These are phyloP conservation scores for Monosporascus sp. DNA, from an alignment of 2,329 filamentous ascomycete species.

Conservation along the genomic window DNA sequence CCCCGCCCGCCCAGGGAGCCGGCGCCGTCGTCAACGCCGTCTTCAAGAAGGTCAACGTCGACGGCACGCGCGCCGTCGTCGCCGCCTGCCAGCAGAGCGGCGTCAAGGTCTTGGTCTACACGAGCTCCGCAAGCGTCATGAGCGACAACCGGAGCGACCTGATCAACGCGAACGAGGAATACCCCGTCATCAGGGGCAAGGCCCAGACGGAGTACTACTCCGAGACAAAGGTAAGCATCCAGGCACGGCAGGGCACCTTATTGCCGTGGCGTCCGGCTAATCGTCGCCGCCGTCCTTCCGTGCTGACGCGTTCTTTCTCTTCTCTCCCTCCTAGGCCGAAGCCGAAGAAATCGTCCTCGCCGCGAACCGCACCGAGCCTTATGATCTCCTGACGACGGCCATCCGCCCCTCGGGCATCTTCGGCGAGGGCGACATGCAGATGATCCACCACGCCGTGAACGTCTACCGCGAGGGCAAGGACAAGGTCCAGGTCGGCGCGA, in stretches of 20 bases:
- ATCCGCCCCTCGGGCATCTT: constrained; percentile 87
- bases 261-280: not conserved
- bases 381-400: constrained; percentile 66
- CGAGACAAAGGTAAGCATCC: constrained; percentile 68
- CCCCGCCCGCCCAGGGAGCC: constrained; percentile 54
- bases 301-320: not conserved
- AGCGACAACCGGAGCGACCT: constrained; percentile 76
- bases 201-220: constrained; percentile 79
- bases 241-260: not conserved
- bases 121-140: constrained; percentile 81
- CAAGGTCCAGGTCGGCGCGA: constrained; percentile 72
- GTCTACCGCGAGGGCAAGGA: constrained; percentile 65
- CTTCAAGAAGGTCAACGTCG: constrained; percentile 79
- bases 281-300: not conserved
- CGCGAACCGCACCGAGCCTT: constrained; percentile 58
- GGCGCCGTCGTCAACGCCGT: constrained; percentile 51
- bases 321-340: constrained; percentile 45
- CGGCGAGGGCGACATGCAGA: constrained; percentile 78
- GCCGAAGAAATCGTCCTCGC: constrained; percentile 77
- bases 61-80: constrained; percentile 75
- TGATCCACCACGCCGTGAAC: constrained; percentile 67
- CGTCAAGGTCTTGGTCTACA: constrained; percentile 83
- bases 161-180: constrained; percentile 78
- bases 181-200: constrained; percentile 67
- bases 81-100: constrained; percentile 63